phyloP scores from a whole-genome alignment of 2,329 filamentous ascomycete genomes.

The Decorospora gaudefroyi region DNA sequence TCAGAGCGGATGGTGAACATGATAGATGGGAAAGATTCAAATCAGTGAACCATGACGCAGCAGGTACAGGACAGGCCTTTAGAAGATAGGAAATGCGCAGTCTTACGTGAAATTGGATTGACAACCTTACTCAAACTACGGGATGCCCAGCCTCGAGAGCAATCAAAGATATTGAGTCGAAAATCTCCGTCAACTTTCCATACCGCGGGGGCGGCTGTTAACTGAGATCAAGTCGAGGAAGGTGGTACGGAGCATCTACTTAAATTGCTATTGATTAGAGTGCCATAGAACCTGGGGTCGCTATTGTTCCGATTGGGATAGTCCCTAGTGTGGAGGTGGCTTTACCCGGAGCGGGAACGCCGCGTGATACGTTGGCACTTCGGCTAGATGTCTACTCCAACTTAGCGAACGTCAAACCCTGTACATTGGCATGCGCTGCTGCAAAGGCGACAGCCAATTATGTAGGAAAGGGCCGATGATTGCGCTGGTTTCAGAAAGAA shows the following conservation, averaged over 20 bases:
- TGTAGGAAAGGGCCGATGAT: constrained; percentile 6
- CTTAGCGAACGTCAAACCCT: constrained; percentile 28
- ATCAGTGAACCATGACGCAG: constrained; percentile 13
- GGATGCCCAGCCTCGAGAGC: constrained; percentile 22
- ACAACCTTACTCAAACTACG: constrained; percentile 16
- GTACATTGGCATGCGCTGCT: constrained; percentile 13
- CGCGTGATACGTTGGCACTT: constrained; percentile 40
- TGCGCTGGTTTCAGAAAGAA: constrained; percentile 7
- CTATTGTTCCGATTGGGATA: constrained; percentile 31
- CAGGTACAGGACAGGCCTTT: constrained; percentile 13
- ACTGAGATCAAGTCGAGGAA: constrained; percentile 23
- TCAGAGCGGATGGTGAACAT: constrained; percentile 20
- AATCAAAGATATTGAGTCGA: constrained; percentile 33
- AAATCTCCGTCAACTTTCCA: constrained; percentile 29
- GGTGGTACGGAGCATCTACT: constrained; percentile 30
- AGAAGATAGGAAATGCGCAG: constrained; percentile 17
- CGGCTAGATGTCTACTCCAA: constrained; percentile 17
- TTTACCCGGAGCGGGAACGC: constrained; percentile 22
- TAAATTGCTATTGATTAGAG: constrained; percentile 43
- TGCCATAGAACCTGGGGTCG: constrained; percentile 23
- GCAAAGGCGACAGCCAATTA: constrained; percentile 10
- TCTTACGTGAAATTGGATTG: constrained; percentile 27
- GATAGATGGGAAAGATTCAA: constrained; percentile 7
- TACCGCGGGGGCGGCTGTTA: constrained; percentile 28
- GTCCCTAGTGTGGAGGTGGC: constrained; percentile 26